These are phyloP conservation scores for Dimocarpus longan DNA, from an alignment of 345 rosid genomes.

Conservation along the genomic window DNA sequence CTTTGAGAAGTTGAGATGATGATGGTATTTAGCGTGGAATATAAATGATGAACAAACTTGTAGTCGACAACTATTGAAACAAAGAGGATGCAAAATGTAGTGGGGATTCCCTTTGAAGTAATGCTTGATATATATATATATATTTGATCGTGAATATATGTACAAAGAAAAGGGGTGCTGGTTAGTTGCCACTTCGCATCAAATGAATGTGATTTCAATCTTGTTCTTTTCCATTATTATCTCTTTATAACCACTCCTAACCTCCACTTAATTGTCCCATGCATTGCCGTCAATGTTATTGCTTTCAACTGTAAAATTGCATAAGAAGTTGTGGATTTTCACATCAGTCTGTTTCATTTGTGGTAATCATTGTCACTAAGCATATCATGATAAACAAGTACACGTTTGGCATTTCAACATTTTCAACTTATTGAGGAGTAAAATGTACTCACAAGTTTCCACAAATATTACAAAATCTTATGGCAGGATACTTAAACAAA, in stretches of 20 bases:
- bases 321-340: background rate
- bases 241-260: background rate
- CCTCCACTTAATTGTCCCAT: background rate
- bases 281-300: background rate
- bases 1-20: background rate
- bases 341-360: background rate
- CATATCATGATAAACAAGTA: background rate
- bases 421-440: background rate
- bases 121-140: background rate
- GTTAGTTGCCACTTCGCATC: constrained; percentile 41
- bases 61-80: background rate
- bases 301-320: background rate
- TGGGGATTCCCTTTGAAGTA: constrained; percentile 27
- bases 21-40: background rate
- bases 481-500: constrained; percentile 1
- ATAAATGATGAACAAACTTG: background rate
- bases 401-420: background rate
- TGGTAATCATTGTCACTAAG: background rate
- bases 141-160: background rate
- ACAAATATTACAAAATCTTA: background rate
- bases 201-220: constrained; percentile 19
- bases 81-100: background rate
- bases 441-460: constrained; percentile 4
- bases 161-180: background rate
- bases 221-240: background rate